Evolutionary conservation across 2,329 filamentous ascomycete genomes (phyloP).

Genomic region (Paecilomyces variotii): DNA sequence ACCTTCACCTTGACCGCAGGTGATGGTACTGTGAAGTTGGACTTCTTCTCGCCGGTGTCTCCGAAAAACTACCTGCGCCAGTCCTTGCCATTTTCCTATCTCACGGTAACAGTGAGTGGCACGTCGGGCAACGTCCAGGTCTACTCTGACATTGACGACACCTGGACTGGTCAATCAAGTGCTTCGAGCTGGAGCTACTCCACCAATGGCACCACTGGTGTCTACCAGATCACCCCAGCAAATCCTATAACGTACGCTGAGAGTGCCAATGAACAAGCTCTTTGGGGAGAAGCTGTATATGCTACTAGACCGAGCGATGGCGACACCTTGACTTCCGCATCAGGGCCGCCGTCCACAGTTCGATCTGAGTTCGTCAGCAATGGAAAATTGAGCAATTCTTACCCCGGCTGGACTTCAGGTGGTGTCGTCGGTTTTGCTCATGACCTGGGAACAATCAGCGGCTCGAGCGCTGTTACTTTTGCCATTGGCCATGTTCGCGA

Average conservation of each 20-base stretch:
- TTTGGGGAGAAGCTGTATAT: constrained; percentile 35
- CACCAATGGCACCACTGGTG: constrained; percentile 14
- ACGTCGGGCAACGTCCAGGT: constrained; percentile 27
- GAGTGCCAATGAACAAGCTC: constrained; percentile 28
- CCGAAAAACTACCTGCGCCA: constrained; percentile 36
- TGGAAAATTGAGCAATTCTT: constrained; percentile 20
- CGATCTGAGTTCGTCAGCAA: constrained; percentile 22
- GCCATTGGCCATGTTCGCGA: constrained; percentile 35
- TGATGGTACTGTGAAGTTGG: constrained; percentile 25
- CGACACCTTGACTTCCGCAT: constrained; percentile 20
- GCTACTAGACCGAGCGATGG: constrained; percentile 23
- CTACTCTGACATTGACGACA: constrained; percentile 37
- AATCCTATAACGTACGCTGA: constrained; percentile 26
- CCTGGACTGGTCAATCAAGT: constrained; percentile 31
- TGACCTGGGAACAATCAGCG: constrained; percentile 28
- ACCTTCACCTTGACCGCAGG: constrained; percentile 33
- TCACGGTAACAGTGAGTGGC: constrained; percentile 29
- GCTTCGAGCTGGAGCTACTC: constrained; percentile 17
- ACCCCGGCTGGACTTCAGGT: constrained; percentile 17
- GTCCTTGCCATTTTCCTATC: constrained; percentile 36
- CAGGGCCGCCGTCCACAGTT: constrained; percentile 20
- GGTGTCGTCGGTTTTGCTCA: constrained; percentile 32
- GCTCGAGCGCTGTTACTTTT: constrained; percentile 27
- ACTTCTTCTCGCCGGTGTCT: constrained; percentile 40
- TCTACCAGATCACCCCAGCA: constrained; percentile 26